Evolutionary conservation across 2,329 filamentous ascomycete species (phyloP).

Genomic region (Myriosclerotinia curreyana): DNA sequence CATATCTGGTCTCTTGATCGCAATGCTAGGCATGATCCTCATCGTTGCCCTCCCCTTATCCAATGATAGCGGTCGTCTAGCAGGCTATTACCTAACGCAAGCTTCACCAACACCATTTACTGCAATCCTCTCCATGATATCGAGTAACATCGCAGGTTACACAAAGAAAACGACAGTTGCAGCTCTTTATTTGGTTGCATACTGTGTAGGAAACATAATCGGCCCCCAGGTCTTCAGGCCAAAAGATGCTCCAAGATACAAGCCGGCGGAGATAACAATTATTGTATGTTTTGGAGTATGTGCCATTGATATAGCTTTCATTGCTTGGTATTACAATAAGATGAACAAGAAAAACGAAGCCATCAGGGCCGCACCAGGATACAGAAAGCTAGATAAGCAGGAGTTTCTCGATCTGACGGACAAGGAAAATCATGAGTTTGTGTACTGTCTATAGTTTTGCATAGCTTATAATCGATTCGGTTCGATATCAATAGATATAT

Average conservation of each 20-base stretch:
- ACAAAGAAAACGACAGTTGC: slow-evolving; percentile 51
- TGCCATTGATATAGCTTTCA: slow-evolving; percentile 30
- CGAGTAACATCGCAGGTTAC: slow-evolving; percentile 48
- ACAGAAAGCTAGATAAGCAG: slow-evolving; percentile 35
- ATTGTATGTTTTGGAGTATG: slow-evolving; percentile 40
- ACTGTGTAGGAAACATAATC: slow-evolving; percentile 54
- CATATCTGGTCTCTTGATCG: slow-evolving; percentile 40
- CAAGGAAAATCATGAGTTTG: slow-evolving; percentile 38
- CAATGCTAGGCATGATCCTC: slow-evolving; percentile 39
- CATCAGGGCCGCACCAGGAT: slow-evolving; percentile 30
- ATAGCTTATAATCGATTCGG: neutral
- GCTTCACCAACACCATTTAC: slow-evolving; percentile 54
- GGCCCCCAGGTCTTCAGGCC: slow-evolving; percentile 43
- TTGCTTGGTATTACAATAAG: slow-evolving; percentile 33
- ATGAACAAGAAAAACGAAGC: slow-evolving; percentile 35
- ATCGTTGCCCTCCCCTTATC: slow-evolving; percentile 41
- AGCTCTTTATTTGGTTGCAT: slow-evolving; percentile 46
- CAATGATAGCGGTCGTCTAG: slow-evolving; percentile 41
- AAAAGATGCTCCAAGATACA: slow-evolving; percentile 47
- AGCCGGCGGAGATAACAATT: slow-evolving; percentile 45
- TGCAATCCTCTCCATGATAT: slow-evolving; percentile 39
- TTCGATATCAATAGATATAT: neutral
- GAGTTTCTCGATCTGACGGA: slow-evolving; percentile 40
- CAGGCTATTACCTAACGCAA: slow-evolving; percentile 48
- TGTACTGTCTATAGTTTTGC: slow-evolving; percentile 34